Evolutionary conservation across 768 basidiomycete genomes (phyloP).

Genomic region (Hygrophorus pudorinus): DNA sequence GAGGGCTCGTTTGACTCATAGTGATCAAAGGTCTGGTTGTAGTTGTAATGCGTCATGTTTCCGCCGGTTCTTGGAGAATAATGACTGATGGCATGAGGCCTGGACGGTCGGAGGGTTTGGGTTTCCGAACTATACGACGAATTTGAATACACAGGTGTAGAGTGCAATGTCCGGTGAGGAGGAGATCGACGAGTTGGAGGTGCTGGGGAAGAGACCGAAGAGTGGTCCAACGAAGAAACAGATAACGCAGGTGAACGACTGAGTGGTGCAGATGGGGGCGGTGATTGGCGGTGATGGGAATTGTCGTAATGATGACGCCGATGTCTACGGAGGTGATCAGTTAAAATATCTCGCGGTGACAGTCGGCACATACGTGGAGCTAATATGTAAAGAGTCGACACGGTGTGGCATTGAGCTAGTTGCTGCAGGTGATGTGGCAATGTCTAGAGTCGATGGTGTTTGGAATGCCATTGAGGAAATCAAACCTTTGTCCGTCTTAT

Average conservation of each 20-base stretch:
- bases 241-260: slow-evolving; percentile 55
- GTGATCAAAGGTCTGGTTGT: slow-evolving; percentile 7
- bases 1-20: slow-evolving; percentile 5
- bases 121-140: slow-evolving; percentile 27
- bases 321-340: slow-evolving; percentile 14
- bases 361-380: slow-evolving; percentile 22
- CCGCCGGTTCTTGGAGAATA: slow-evolving; percentile 5
- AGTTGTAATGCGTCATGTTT: slow-evolving; percentile 11
- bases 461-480: slow-evolving; percentile 13
- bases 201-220: slow-evolving; percentile 44
- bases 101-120: slow-evolving; percentile 8
- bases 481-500: slow-evolving; percentile 23
- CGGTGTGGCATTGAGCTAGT: slow-evolving; percentile 39
- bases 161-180: slow-evolving; percentile 21
- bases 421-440: slow-evolving; percentile 9
- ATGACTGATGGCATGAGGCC: slow-evolving; percentile 18
- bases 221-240: slow-evolving; percentile 49
- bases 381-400: slow-evolving; percentile 28
- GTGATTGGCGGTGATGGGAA: slow-evolving; percentile 29
- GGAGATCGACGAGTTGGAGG: slow-evolving; percentile 40
- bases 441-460: slow-evolving; percentile 10
- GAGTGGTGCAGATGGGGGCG: slow-evolving; percentile 38
- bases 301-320: slow-evolving; percentile 30
- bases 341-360: slow-evolving; percentile 12
- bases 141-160: slow-evolving; percentile 24